Evolutionary conservation across 2,329 filamentous ascomycete genomes (phyloP).

Genomic region (Coleophoma eucalyptorum): DNA sequence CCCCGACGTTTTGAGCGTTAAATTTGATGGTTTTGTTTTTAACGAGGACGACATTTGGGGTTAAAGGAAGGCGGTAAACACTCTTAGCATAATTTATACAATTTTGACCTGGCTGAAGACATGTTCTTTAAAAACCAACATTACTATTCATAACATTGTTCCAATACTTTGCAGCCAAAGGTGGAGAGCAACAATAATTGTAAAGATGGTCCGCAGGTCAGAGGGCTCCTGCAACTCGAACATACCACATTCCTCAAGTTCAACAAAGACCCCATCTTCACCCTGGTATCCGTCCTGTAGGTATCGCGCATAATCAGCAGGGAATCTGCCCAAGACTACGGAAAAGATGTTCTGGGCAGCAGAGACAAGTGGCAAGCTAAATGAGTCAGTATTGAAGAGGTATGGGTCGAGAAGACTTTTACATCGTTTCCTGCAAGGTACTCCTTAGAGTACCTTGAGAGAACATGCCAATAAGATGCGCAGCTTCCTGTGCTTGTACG

Average conservation of each 20-base stretch:
- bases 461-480: constrained; percentile 6
- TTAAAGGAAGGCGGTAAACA: too few species aligned
- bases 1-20: too few species aligned
- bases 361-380: constrained; percentile 5
- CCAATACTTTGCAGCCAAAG: constrained; percentile 2
- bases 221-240: constrained; percentile 4
- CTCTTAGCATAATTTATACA: too few species aligned
- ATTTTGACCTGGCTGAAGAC: too few species aligned
- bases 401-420: neutral
- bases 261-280: constrained; percentile 1
- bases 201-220: constrained; percentile 4
- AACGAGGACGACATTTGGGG: too few species aligned
- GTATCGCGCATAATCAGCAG: constrained; percentile 2
- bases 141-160: neutral
- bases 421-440: neutral
- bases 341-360: constrained; percentile 6
- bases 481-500: constrained; percentile 6
- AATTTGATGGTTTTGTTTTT: too few species aligned
- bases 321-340: constrained; percentile 2
- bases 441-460: constrained; percentile 2
- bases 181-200: constrained; percentile 4
- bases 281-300: constrained; percentile 1
- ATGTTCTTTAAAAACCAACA: too few species aligned
- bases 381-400: neutral
- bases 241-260: constrained; percentile 5